A percentile compares a stretch with the other conserved stretches of the same genome.
These are phyloP conservation scores for Erysimum cheiri DNA, from an alignment of 441 rosid genomes.

Conservation along the genomic window DNA sequence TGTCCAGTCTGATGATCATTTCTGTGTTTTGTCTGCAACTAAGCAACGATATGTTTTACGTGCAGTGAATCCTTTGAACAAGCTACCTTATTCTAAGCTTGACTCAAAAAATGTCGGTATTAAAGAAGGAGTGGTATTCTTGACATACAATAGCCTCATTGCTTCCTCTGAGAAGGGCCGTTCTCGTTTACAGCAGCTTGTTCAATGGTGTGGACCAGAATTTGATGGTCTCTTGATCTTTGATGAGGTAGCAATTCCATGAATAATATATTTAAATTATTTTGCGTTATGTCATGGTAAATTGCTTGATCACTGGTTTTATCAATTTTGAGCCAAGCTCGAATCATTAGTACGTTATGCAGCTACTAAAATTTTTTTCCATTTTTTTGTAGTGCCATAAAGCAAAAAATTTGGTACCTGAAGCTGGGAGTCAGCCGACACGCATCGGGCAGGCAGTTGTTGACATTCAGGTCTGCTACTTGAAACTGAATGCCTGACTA, in stretches of 20 bases:
- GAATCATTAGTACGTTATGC: slow-evolving; percentile 30
- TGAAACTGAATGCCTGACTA: slow-evolving; percentile 27
- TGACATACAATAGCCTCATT: slow-evolving; percentile 97
- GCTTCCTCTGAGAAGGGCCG: slow-evolving; percentile 99
- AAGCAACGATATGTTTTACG: slow-evolving; percentile 21
- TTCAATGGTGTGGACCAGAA: slow-evolving; percentile 94
- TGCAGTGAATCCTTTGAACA: slow-evolving; percentile 98
- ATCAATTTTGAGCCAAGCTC: slow-evolving; percentile 17
- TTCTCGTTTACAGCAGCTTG: slow-evolving; percentile 98
- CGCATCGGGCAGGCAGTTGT: slow-evolving; percentile 98
- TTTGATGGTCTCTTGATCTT: slow-evolving; percentile 91
- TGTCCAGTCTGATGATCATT: slow-evolving; percentile 26
- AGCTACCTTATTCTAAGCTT: slow-evolving; percentile 96
- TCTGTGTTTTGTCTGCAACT: slow-evolving; percentile 31
- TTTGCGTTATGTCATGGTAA: slow-evolving; percentile 10
- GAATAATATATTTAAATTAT: slow-evolving; percentile 34
- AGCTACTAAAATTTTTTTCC: slow-evolving; percentile 46
- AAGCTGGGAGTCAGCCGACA: slow-evolving; percentile 99
- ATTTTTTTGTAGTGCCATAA: slow-evolving; percentile 83
- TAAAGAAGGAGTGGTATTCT: slow-evolving; percentile 89
- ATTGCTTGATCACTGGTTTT: slow-evolving; percentile 28
- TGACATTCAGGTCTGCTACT: slow-evolving; percentile 84
- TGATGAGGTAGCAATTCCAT: slow-evolving; percentile 73
- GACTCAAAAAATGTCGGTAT: slow-evolving; percentile 93
- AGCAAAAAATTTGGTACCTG: slow-evolving; percentile 98